A percentile compares a stretch with the other conserved stretches of the same genome.
These are phyloP conservation scores for Populus deltoides DNA, from an alignment of 345 rosid genomes.

Conservation along the genomic window DNA sequence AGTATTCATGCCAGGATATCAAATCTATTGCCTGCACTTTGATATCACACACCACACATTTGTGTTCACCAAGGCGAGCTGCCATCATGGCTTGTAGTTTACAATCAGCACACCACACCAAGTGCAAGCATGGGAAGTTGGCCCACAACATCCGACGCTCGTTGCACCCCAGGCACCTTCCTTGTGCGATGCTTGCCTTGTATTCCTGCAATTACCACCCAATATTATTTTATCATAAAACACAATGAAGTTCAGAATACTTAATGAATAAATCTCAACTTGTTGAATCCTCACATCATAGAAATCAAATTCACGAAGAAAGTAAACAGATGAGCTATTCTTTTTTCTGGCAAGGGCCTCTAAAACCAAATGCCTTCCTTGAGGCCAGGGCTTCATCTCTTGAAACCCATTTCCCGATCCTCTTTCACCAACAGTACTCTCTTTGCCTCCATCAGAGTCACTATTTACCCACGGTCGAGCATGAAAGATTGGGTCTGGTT, in stretches of 20 bases:
- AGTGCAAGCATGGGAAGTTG: constrained; percentile 69
- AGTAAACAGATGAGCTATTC: constrained; percentile 45
- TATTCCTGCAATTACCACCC: constrained; percentile 5
- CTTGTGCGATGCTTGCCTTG: constrained; percentile 14
- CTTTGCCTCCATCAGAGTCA: constrained; percentile 9
- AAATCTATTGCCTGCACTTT: constrained; percentile 45
- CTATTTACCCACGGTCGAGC: constrained; percentile 10
- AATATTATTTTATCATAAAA: too few species aligned
- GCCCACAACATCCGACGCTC: constrained; percentile 46
- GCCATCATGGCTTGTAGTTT: constrained; percentile 33
- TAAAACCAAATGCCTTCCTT: constrained; percentile 48
- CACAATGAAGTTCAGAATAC: too few species aligned
- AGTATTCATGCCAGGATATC: constrained; percentile 16
- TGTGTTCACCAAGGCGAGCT: constrained; percentile 41
- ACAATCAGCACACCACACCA: constrained; percentile 70
- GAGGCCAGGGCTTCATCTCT: constrained; percentile 16
- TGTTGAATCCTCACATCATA: constrained; percentile 42
- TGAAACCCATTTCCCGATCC: not conserved
- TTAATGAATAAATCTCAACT: not conserved
- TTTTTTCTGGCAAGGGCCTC: constrained; percentile 45
- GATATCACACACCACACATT: constrained; percentile 69
- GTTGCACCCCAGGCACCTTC: constrained; percentile 68
- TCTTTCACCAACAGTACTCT: constrained; percentile 7
- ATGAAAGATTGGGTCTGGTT: constrained; percentile 23
- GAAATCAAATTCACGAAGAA: constrained; percentile 75